Percentiles rank a stretch among this genome's conserved stretches.
Conservation (phyloP, 75 land plant genomes). For the Adiantum capillusveneris region DNA sequence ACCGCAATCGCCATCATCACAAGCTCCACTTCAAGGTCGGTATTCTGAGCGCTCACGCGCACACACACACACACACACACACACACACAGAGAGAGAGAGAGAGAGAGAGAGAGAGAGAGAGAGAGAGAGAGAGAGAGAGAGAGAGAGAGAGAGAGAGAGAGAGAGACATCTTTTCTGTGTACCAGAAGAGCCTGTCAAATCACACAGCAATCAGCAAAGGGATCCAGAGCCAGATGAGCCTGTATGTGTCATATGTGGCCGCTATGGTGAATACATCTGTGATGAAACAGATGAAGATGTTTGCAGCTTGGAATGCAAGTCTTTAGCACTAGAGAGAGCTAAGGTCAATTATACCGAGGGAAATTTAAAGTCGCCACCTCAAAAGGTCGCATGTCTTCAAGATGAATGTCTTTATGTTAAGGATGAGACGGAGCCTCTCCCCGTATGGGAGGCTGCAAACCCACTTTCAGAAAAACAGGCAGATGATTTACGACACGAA, state of each 20-base stretch:
- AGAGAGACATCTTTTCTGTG: slow-evolving; percentile 1
- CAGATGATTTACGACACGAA: slow-evolving; percentile 36
- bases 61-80: too few species aligned
- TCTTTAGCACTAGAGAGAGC: slow-evolving; percentile 16
- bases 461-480: slow-evolving; percentile 21
- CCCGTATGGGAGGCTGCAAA: slow-evolving; percentile 15
- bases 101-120: too few species aligned
- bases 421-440: slow-evolving; percentile 20
- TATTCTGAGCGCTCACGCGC: too few species aligned
- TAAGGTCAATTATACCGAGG: too few species aligned
- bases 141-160: background rate
- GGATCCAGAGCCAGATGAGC: slow-evolving; percentile 68
- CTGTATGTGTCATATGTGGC: slow-evolving; percentile 68
- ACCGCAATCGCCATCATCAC: too few species aligned
- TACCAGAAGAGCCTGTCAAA: slow-evolving; percentile 41
- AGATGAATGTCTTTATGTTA: slow-evolving; percentile 66
- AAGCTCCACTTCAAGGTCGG: too few species aligned
- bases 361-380: too few species aligned
- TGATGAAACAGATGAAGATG: slow-evolving; percentile 81
- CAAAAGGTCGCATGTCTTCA: background rate
- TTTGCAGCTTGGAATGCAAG: slow-evolving; percentile 88
- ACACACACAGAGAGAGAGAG: too few species aligned
- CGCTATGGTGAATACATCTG: slow-evolving; percentile 95
- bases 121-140: too few species aligned
- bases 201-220: slow-evolving; percentile 54